These are phyloP conservation scores for Wickerhamomyces alni DNA, from an alignment of 805 yeast genomes.

Conservation along the genomic window DNA sequence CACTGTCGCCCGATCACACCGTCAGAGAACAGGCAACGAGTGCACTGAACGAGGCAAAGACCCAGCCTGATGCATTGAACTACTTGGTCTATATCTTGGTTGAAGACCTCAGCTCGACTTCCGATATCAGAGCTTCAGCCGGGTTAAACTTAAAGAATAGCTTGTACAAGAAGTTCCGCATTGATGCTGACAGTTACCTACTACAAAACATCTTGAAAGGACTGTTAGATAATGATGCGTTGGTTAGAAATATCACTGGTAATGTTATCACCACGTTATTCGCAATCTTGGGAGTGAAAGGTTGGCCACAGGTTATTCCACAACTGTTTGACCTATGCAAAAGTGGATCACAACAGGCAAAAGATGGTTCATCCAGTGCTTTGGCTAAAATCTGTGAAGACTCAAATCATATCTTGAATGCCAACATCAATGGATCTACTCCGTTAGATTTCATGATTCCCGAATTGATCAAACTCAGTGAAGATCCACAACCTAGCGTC, in stretches of 20 bases:
- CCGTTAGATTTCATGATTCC: constrained; percentile 69
- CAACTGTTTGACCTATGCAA: constrained; percentile 59
- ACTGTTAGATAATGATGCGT: constrained; percentile 43
- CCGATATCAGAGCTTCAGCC: constrained; percentile 76
- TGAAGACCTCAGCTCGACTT: constrained; percentile 38
- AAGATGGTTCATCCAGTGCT: constrained; percentile 75
- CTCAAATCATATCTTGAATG: constrained; percentile 57
- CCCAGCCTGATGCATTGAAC: constrained; percentile 73
- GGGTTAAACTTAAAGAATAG: constrained; percentile 82
- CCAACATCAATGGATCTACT: constrained; percentile 54
- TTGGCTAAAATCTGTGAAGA: constrained; percentile 89
- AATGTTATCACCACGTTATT: constrained; percentile 83
- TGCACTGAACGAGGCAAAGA: constrained; percentile 62
- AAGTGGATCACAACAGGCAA: constrained; percentile 33
- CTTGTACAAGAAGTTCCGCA: constrained; percentile 37
- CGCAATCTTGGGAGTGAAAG: constrained; percentile 55
- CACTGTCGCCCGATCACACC: constrained; percentile 52
- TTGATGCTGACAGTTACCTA: constrained; percentile 27
- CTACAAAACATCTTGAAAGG: constrained; percentile 36
- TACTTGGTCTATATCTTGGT: constrained; percentile 70
- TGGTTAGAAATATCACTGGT: constrained; percentile 85
- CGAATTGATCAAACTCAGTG: constrained; percentile 49
- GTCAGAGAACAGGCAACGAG: constrained; percentile 65
- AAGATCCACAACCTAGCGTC: constrained; percentile 39
- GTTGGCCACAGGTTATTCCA: constrained; percentile 74